phyloP scores from a whole-genome alignment of 140 eudicot species.

The Oenanthe javanica region DNA sequence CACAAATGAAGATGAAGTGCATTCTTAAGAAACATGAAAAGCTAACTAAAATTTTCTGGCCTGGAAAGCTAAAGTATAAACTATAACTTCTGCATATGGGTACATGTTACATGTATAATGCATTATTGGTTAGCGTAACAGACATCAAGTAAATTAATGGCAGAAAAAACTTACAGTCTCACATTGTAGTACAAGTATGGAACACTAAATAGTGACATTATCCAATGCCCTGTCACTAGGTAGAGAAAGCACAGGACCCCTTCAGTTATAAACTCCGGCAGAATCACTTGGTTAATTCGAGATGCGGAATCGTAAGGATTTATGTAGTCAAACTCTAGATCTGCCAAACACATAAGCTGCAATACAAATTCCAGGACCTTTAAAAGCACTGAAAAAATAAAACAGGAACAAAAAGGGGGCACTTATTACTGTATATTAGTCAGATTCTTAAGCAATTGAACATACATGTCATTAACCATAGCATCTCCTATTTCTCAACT shows the following conservation, averaged over 20 bases:
- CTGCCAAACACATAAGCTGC: constrained; percentile 67
- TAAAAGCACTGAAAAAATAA: neutral
- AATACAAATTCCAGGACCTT: neutral
- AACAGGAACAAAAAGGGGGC: no score
- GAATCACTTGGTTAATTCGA: constrained; percentile 43
- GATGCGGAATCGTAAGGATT: constrained; percentile 60
- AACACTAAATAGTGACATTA: constrained; percentile 39
- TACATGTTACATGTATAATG: neutral
- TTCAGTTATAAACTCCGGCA: constrained; percentile 50
- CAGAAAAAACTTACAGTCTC: constrained; percentile 32
- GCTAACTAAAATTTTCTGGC: no score
- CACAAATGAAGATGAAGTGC: neutral
- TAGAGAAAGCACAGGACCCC: constrained; percentile 42
- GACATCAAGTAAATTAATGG: neutral
- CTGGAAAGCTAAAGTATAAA: neutral
- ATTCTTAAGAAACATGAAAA: neutral
- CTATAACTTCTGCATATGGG: neutral
- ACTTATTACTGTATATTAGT: neutral
- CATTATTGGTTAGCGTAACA: neutral
- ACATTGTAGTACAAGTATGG: constrained; percentile 50
- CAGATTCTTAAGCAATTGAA: neutral
- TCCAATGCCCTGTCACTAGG: constrained; percentile 58
- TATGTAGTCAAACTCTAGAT: constrained; percentile 61
- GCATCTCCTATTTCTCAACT: neutral
- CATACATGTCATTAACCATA: neutral